phyloP scores from a whole-genome alignment of 2,329 filamentous ascomycete genomes.

The Exophiala lecanii-corni region DNA sequence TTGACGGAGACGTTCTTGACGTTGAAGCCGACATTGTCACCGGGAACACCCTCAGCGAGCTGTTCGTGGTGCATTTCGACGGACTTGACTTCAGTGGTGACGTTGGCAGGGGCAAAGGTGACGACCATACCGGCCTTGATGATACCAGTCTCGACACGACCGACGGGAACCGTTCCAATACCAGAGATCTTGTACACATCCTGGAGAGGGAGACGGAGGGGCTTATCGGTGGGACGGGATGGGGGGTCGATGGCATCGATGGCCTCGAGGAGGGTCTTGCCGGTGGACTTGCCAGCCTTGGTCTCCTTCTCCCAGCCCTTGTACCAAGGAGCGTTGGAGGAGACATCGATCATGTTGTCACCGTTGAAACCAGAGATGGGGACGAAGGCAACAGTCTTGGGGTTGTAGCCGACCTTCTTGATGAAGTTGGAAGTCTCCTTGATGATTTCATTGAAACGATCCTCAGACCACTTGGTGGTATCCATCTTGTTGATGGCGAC shows the following conservation, averaged over 20 bases:
- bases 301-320: constrained; percentile 99
- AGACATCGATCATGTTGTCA: constrained; percentile 96
- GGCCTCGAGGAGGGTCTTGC: constrained; percentile 98
- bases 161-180: constrained; percentile 99
- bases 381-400: constrained; percentile 96
- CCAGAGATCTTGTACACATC: constrained; percentile 99
- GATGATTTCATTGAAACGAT: constrained; percentile 97
- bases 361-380: constrained; percentile 99
- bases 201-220: constrained; percentile 99
- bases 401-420: constrained; percentile 99
- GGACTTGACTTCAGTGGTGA: constrained; percentile 99
- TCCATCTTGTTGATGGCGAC: constrained; percentile 99
- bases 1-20: constrained; percentile 99
- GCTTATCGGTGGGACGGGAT: constrained; percentile 94
- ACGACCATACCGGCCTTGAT: constrained; percentile 83
- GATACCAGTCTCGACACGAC: constrained; percentile 99
- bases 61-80: constrained; percentile 99
- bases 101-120: constrained; percentile 96
- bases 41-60: constrained; percentile 87
- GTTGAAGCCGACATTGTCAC: constrained; percentile 99
- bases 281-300: constrained; percentile 77
- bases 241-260: constrained; percentile 95
- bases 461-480: constrained; percentile 97
- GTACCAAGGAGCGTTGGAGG: constrained; percentile 98
- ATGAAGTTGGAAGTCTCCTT: constrained; percentile 99